Percentiles rank a stretch among this genome's conserved stretches.
phyloP scores from a whole-genome alignment of 768 basidiomycete genomes.

The Boletus bicolor region DNA sequence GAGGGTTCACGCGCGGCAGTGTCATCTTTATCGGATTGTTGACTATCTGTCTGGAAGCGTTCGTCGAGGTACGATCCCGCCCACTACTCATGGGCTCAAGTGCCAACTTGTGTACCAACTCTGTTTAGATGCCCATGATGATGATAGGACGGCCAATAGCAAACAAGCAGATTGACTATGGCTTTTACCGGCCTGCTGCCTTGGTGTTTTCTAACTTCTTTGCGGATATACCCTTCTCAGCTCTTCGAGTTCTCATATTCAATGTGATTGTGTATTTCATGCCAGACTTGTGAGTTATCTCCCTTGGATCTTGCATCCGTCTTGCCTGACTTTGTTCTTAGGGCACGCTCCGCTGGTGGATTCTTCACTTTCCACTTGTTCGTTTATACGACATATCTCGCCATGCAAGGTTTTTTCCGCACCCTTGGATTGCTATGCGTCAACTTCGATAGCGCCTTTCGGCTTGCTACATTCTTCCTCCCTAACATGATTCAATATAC shows the following conservation, averaged over 20 bases:
- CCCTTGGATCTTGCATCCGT: slow-evolving; percentile 13
- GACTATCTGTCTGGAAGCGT: slow-evolving; percentile 67
- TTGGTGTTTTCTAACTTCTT: slow-evolving; percentile 64
- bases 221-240: slow-evolving; percentile 68
- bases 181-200: slow-evolving; percentile 66
- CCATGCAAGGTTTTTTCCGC: slow-evolving; percentile 85
- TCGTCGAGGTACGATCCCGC: slow-evolving; percentile 52
- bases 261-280: slow-evolving; percentile 71
- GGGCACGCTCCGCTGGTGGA: slow-evolving; percentile 35
- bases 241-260: slow-evolving; percentile 54
- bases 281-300: slow-evolving; percentile 44
- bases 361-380: slow-evolving; percentile 66
- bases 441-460: slow-evolving; percentile 54
- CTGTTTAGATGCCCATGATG: slow-evolving; percentile 59
- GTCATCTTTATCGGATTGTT: slow-evolving; percentile 73
- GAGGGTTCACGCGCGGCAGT: slow-evolving; percentile 85
- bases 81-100: not conserved
- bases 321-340: slow-evolving; percentile 8
- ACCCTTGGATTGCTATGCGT: slow-evolving; percentile 58
- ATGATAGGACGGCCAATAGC: slow-evolving; percentile 80
- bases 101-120: not conserved
- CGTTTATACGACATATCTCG: slow-evolving; percentile 59
- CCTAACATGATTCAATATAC: slow-evolving; percentile 73
- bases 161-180: slow-evolving; percentile 62
- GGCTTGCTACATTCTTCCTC: slow-evolving; percentile 63